Conservation (phyloP, 768 basidiomycete genomes). For the Mycena belliarum region DNA sequence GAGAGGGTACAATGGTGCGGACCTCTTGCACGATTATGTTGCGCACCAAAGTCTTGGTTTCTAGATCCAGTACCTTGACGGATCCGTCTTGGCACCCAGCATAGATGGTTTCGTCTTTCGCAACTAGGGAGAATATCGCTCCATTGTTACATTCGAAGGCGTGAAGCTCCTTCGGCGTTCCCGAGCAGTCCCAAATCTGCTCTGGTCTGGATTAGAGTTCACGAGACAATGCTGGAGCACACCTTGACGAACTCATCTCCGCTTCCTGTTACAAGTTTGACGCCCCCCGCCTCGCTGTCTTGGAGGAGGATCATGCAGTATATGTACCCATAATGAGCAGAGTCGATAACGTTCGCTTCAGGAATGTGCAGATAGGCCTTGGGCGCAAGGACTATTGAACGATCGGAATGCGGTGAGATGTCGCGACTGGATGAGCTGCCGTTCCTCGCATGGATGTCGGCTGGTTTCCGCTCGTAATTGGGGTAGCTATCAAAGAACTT, state of each 20-base stretch:
- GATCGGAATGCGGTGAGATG: slow-evolving; percentile 29
- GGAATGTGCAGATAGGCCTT: slow-evolving; percentile 56
- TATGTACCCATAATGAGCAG: slow-evolving; percentile 93
- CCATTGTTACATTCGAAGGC: slow-evolving; percentile 75
- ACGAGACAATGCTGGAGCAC: background rate
- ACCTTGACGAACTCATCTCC: slow-evolving; percentile 93
- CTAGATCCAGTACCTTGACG: slow-evolving; percentile 88
- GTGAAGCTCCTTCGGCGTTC: slow-evolving; percentile 52
- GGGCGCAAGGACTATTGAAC: slow-evolving; percentile 28
- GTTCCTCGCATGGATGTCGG: slow-evolving; percentile 67
- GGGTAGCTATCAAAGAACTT: slow-evolving; percentile 94
- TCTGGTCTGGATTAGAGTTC: background rate
- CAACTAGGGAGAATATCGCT: slow-evolving; percentile 80
- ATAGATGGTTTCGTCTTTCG: slow-evolving; percentile 77
- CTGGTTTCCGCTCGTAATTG: slow-evolving; percentile 63
- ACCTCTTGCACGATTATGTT: slow-evolving; percentile 88
- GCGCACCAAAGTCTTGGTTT: slow-evolving; percentile 83
- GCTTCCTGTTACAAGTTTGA: slow-evolving; percentile 73
- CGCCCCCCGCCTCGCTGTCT: slow-evolving; percentile 1
- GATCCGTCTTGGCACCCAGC: slow-evolving; percentile 95
- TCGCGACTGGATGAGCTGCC: slow-evolving; percentile 33
- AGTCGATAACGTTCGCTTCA: slow-evolving; percentile 72
- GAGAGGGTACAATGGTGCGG: background rate
- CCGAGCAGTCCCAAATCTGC: slow-evolving; percentile 69
- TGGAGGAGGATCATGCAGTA: slow-evolving; percentile 67